Percentiles rank a stretch among this genome's conserved stretches.
Conservation (phyloP, 2,329 filamentous ascomycete genomes). For the Chaetomium globosum region DNA sequence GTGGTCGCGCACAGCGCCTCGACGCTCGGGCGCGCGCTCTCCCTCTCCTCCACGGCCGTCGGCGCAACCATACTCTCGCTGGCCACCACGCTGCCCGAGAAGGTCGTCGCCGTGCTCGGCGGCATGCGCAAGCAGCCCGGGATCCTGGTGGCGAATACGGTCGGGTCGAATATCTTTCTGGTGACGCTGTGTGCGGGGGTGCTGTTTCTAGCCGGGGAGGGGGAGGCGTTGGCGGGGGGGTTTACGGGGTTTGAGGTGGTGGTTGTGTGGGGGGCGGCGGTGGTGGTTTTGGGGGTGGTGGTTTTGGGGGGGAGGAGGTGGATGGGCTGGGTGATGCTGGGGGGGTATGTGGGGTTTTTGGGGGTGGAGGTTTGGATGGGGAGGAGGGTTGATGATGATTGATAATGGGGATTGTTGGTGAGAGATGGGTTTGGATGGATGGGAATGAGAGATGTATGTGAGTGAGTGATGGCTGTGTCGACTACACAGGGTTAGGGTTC, state of each 20-base stretch:
- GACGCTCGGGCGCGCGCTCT: slow-evolving; percentile 46
- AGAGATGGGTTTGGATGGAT: background rate
- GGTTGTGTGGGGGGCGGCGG: slow-evolving; percentile 40
- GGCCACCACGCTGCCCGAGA: slow-evolving; percentile 56
- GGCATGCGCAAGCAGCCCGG: slow-evolving; percentile 50
- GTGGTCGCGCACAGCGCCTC: slow-evolving; percentile 51
- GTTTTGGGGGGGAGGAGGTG: slow-evolving; percentile 40
- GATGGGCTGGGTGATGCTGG: slow-evolving; percentile 41
- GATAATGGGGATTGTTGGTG: background rate
- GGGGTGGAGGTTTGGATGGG: slow-evolving; percentile 32
- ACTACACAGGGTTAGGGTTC: background rate
- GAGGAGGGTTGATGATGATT: slow-evolving; percentile 28
- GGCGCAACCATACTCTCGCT: slow-evolving; percentile 52
- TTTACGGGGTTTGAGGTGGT: slow-evolving; percentile 38
- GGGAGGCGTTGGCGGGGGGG: slow-evolving; percentile 23
- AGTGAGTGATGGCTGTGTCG: too few relatives aligned
- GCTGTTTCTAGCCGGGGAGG: slow-evolving; percentile 40
- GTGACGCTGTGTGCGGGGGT: slow-evolving; percentile 52
- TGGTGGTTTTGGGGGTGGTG: slow-evolving; percentile 40
- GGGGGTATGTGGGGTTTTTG: slow-evolving; percentile 41
- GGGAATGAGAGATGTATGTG: too few relatives aligned
- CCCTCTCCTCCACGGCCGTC: slow-evolving; percentile 51
- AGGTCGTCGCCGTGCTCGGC: slow-evolving; percentile 53
- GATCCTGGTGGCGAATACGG: slow-evolving; percentile 55
- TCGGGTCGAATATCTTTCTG: slow-evolving; percentile 57